Evolutionary conservation across 768 basidiomycete genomes (phyloP), one percentile per base, ranked within the genome.

Genomic region (Termitomyces sp.): DNA sequence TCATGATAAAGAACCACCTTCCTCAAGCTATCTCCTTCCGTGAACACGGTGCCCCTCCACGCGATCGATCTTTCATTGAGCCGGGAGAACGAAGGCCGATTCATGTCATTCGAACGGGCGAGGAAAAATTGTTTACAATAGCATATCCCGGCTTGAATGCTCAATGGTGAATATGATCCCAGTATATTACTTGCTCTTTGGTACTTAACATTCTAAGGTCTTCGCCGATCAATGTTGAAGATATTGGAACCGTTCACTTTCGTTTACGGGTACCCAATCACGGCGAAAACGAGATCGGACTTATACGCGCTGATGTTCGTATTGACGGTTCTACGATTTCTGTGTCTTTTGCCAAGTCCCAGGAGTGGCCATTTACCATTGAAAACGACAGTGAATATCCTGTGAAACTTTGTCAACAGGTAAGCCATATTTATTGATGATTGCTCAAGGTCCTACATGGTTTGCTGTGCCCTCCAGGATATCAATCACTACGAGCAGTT

Each of bases 281-380:
- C 46, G 59, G 66, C 58, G 73, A 71, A 53, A 69, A 69, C n/a
- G 71, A 75, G 48, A 70, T 75, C 42, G 78, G 83, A 44, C 77
- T 98, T 35, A 75, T 96, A 59, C 81, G 85, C 16, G 85, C 87
- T 5, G 94, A 98, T 64, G 79, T 94, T 53, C 84, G 87, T 61
- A 84, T 98, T 45, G 87, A 92, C 40, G 92, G 91, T 0, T 87
- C 97, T 1, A 92, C 89, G 1, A 92, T 99, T 57, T 98, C 96
- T 74, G 77, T 98, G n/a, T 83, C 83, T 57, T 75, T 98, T 64
- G 79, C 81, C 13, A 70, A 77, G 49, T 89, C 90, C 18, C 81
- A 78, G 24, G 89, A 89, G 3, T 98, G 95, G 94, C 97, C 97
- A 1, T 94, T 98, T 72, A 78, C 81, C 35, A 84, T 99, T 50